Evolutionary conservation across 192 early-diverging fungal genomes (phyloP), one percentile per base, ranked within the genome.

Genomic region (Kappamyces sp.): DNA sequence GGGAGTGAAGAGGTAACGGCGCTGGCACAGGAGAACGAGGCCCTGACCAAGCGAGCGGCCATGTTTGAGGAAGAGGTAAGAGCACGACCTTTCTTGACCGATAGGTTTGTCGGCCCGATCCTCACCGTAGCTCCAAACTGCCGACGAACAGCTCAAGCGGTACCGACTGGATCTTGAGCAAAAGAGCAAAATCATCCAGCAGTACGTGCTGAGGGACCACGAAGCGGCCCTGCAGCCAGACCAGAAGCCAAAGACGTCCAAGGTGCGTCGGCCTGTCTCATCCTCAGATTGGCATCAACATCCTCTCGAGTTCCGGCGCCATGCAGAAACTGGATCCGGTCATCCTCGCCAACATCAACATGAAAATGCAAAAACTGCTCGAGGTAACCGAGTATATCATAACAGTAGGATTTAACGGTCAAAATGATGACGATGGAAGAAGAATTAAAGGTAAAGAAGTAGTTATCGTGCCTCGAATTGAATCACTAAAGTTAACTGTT

Each of bases 381-480:
- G 79, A 80, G 66, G 78, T 78, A 57, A 5, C 12, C 12, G 15
- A 9, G 57, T 31, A 0, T 66, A 32, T 0, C 7, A 58, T 55
- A 65, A 13, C 10, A 6, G 4, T 47, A 77, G 75, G 76, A 78
- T 23, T 47, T 78, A 8, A 73, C 76, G 23, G 64, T 67, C 9
- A 78, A 78, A 47, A 66, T 73, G 68, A 66, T 75, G 60, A 50
- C 10, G 13, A 61, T 78, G 60, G 76, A 78, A 48, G 70, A 74
- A 52, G 62, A 71, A 38, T 61, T 70, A 32, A 67, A 65, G 51
- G 34, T 49, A 57, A 57, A 42, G 62, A 57, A 39, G 39, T 63
- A 39, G 48, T 79, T 86, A 94, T 62, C 93, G 91, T 54, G 93
- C 93, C 78, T 97, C 93, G 66, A 97, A 97, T 78, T 97, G 93